Conservation (phyloP, 768 basidiomycete species). For the Cubamyces sp. region DNA sequence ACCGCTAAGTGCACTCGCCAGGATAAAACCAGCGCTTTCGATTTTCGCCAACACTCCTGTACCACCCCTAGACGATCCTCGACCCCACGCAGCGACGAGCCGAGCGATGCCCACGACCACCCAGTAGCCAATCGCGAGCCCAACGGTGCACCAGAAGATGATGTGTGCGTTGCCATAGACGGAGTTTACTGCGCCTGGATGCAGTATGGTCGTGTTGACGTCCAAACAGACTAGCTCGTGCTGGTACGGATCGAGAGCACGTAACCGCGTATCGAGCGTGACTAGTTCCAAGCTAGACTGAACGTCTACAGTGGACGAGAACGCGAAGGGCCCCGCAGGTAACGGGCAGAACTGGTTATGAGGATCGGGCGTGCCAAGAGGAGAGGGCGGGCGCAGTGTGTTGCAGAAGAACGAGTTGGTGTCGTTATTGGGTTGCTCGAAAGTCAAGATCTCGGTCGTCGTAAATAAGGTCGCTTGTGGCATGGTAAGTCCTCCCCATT, state of each 20-base stretch:
- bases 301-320: slow-evolving; percentile 76
- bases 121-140: slow-evolving; percentile 81
- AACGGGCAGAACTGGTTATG: slow-evolving; percentile 73
- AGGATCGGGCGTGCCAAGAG: slow-evolving; percentile 38
- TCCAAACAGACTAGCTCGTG: slow-evolving; percentile 84
- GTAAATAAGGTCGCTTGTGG: slow-evolving; percentile 82
- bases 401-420: slow-evolving; percentile 79
- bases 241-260: slow-evolving; percentile 86
- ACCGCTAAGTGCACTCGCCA: slow-evolving; percentile 92
- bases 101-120: slow-evolving; percentile 79
- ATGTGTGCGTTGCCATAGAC: slow-evolving; percentile 69
- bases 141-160: slow-evolving; percentile 77
- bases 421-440: slow-evolving; percentile 69
- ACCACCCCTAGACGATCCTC: slow-evolving; percentile 63
- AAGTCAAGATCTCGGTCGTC: slow-evolving; percentile 77
- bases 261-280: slow-evolving; percentile 81
- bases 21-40: slow-evolving; percentile 84
- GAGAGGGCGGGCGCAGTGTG: slow-evolving; percentile 74
- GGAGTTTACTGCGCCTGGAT: slow-evolving; percentile 53
- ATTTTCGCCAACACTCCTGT: slow-evolving; percentile 69
- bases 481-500: background rate
- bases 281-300: slow-evolving; percentile 70
- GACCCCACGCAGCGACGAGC: slow-evolving; percentile 82
- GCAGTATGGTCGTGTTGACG: slow-evolving; percentile 75
- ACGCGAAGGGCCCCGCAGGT: slow-evolving; percentile 75